These are phyloP conservation scores for Aureobasidium zeae DNA, from an alignment of 2,329 filamentous ascomycete genomes.

Conservation along the genomic window DNA sequence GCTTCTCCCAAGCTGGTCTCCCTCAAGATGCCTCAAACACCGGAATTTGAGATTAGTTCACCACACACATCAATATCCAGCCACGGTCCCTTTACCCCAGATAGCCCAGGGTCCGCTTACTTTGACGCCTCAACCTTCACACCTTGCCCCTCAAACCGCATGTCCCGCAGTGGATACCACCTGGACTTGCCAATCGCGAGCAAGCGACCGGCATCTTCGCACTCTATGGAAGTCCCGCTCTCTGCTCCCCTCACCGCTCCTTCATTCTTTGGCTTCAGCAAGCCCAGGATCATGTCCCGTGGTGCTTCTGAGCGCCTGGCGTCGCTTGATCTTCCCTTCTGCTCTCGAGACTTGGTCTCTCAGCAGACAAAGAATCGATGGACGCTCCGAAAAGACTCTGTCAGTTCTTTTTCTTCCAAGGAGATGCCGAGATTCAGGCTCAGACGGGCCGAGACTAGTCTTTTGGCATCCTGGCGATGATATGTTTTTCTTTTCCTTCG, in stretches of 20 bases:
- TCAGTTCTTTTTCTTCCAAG: conserved; percentile 7
- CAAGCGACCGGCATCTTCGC: conserved; percentile 4
- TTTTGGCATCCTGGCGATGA: conserved; percentile 3
- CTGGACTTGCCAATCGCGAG: not conserved
- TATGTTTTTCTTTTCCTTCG: too few relatives aligned
- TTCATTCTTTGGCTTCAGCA: conserved; percentile 2
- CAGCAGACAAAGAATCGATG: not conserved
- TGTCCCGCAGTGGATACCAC: conserved; percentile 5
- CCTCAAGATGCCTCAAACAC: conserved; percentile 4
- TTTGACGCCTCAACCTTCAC: conserved; percentile 4
- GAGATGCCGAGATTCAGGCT: conserved; percentile 9
- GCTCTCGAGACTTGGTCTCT: not conserved
- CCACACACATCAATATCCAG: conserved; percentile 6
- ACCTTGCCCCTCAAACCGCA: conserved; percentile 2
- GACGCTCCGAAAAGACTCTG: conserved; percentile 9
- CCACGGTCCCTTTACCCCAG: conserved; percentile 6
- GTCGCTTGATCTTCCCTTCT: conserved; percentile 1
- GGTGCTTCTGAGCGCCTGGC: not conserved
- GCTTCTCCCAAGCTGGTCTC: not conserved
- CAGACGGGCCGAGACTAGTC: conserved; percentile 3
- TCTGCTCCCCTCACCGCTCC: not conserved
- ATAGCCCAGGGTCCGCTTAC: conserved; percentile 4
- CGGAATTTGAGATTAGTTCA: conserved; percentile 1
- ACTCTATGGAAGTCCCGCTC: not conserved
- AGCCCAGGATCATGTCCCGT: conserved; percentile 2